A percentile compares a stretch with the other conserved stretches of the same genome.
phyloP scores from a whole-genome alignment of 2,329 filamentous ascomycete species.

The Parastagonospora avenae region DNA sequence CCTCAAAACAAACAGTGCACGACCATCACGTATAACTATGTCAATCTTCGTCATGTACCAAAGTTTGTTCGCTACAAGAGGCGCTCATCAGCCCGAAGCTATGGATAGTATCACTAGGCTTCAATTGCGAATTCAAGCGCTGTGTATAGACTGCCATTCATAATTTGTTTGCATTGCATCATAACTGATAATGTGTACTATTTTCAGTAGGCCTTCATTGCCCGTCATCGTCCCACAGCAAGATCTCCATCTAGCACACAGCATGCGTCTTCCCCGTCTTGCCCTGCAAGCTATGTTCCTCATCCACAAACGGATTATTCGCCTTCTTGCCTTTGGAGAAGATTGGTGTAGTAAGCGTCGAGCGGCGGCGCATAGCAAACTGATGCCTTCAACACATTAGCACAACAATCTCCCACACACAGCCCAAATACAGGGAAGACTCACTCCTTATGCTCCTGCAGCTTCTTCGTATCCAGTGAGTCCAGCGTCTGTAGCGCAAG shows the following conservation, averaged over 20 bases:
- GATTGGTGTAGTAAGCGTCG: slow-evolving; percentile 32
- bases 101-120: no score
- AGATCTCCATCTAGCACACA: slow-evolving; percentile 64
- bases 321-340: slow-evolving; percentile 39
- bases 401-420: not conserved
- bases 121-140: no score
- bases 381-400: slow-evolving; percentile 15
- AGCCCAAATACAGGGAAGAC: slow-evolving; percentile 1
- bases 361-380: slow-evolving; percentile 32
- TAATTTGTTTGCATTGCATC: not conserved
- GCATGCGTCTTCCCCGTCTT: slow-evolving; percentile 90
- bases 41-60: no score
- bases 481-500: slow-evolving; percentile 73
- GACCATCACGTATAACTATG: not conserved
- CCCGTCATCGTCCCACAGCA: not conserved
- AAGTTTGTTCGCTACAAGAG: no score
- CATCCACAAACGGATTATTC: slow-evolving; percentile 63
- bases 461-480: slow-evolving; percentile 72
- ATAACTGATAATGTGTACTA: not conserved
- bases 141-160: not conserved
- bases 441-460: slow-evolving; percentile 72
- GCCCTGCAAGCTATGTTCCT: slow-evolving; percentile 91
- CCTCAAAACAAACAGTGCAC: not conserved
- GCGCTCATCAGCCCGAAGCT: no score
- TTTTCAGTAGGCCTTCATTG: not conserved